Conservation (phyloP, 2,329 filamentous ascomycete species). For the Sordariomycetes sp. region DNA sequence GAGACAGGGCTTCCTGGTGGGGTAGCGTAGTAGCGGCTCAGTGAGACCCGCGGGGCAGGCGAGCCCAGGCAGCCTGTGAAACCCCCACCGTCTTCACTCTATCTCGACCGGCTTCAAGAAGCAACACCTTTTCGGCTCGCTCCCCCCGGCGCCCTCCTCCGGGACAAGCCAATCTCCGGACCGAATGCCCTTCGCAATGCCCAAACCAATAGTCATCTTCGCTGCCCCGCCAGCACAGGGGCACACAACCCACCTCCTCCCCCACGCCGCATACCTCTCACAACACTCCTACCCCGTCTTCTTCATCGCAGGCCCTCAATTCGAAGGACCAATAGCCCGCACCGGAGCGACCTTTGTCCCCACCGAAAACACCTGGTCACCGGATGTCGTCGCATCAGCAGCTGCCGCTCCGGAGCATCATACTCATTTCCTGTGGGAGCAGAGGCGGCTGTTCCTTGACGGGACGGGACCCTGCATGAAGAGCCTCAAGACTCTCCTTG, state of each 20-base stretch:
- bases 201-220: conserved; percentile 16
- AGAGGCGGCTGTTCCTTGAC: conserved; percentile 1
- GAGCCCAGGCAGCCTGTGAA: no score
- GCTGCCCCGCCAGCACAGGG: conserved; percentile 14
- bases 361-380: conserved; percentile 5
- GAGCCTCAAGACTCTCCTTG: conserved; percentile 18
- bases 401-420: conserved; percentile 10
- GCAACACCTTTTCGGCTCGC: no score
- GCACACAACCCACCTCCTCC: conserved; percentile 16
- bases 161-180: no score
- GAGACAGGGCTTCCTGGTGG: no score
- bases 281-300: conserved; percentile 25
- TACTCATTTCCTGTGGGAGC: conserved; percentile 17
- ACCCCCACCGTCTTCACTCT: no score
- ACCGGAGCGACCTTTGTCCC: conserved; percentile 22
- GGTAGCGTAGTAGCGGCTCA: no score
- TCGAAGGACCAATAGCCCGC: conserved; percentile 17
- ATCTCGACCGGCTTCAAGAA: no score
- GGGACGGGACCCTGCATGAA: neutral
- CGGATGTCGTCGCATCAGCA: conserved; percentile 10
- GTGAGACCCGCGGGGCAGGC: no score
- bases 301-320: conserved; percentile 23
- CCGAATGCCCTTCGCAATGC: no score
- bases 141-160: no score
- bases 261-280: conserved; percentile 21